Evolutionary conservation across 106 monocot genomes (phyloP).

Genomic region (Dendrobium officinale): DNA sequence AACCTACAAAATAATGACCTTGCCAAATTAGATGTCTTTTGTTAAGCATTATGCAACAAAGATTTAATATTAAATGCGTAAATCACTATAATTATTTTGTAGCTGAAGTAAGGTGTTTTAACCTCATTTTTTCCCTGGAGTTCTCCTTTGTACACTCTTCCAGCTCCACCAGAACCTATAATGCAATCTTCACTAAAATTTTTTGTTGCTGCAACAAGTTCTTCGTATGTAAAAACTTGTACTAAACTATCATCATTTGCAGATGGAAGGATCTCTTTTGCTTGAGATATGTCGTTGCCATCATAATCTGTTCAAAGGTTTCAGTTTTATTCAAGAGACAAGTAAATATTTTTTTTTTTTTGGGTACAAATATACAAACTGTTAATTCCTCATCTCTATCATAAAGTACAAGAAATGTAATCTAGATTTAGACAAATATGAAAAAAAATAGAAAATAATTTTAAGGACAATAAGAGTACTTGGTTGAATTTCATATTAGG

Average conservation of each 20-base stretch:
- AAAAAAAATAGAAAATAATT: background rate
- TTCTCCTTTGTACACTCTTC: slow-evolving; percentile 36
- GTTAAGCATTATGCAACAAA: background rate
- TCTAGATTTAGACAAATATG: background rate
- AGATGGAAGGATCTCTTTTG: slow-evolving; percentile 19
- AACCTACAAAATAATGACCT: slow-evolving; percentile 1
- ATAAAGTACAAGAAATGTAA: background rate
- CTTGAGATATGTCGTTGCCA: slow-evolving; percentile 14
- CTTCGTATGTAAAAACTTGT: slow-evolving; percentile 24
- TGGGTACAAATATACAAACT: background rate
- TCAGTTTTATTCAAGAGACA: background rate
- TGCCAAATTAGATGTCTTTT: background rate
- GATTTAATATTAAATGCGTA: too few species aligned
- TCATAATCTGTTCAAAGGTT: slow-evolving; percentile 14
- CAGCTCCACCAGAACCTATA: slow-evolving; percentile 29
- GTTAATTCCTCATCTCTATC: background rate
- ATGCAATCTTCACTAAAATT: slow-evolving; percentile 23
- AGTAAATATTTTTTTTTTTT: background rate
- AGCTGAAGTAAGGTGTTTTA: background rate
- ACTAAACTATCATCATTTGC: slow-evolving; percentile 18
- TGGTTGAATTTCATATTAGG: too few species aligned
- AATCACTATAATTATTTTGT: background rate
- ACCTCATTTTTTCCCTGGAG: slow-evolving; percentile 28
- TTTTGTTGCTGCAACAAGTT: slow-evolving; percentile 28
- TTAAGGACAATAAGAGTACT: background rate